Evolutionary conservation across 2,329 filamentous ascomycete species (phyloP).

Genomic region (Penicillium brevicompactum): DNA sequence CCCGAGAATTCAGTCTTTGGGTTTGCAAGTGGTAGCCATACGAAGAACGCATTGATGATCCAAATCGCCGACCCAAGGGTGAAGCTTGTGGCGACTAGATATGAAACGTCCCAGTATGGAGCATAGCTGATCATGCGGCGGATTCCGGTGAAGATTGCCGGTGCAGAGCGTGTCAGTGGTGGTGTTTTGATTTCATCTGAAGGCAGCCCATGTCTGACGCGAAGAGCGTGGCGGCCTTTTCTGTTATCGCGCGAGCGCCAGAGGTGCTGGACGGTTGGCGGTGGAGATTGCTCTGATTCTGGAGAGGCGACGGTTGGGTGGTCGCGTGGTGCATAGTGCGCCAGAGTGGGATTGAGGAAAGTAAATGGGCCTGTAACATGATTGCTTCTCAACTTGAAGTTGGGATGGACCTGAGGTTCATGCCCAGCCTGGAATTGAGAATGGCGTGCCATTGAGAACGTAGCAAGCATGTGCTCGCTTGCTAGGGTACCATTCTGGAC

Average conservation of each 20-base stretch:
- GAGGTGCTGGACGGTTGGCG: conserved; percentile 29
- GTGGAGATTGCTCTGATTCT: neutral
- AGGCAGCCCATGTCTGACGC: conserved; percentile 27
- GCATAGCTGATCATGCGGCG: conserved; percentile 53
- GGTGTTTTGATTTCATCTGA: conserved; percentile 33
- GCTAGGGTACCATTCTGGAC: neutral
- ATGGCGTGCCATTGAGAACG: conserved; percentile 15
- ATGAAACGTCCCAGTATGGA: conserved; percentile 61
- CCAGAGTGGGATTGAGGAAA: conserved; percentile 55
- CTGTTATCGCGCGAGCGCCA: conserved; percentile 52
- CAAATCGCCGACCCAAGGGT: conserved; percentile 58
- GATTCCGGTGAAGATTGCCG: conserved; percentile 41
- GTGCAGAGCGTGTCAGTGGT: conserved; percentile 33
- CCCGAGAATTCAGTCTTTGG: conserved; percentile 57
- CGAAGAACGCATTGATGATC: conserved; percentile 65
- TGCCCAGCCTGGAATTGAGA: conserved; percentile 16
- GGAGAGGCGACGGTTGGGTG: conserved; percentile 3
- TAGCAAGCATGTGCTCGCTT: neutral
- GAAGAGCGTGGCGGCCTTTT: conserved; percentile 50
- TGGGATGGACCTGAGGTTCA: conserved; percentile 15
- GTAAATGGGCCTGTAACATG: conserved; percentile 44
- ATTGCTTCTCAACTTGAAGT: conserved; percentile 7
- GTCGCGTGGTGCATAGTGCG: conserved; percentile 30
- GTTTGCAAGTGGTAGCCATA: conserved; percentile 60
- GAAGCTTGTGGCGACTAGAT: conserved; percentile 57